phyloP scores from a whole-genome alignment of 2,329 filamentous ascomycete genomes.

The Aspergillus sergii region DNA sequence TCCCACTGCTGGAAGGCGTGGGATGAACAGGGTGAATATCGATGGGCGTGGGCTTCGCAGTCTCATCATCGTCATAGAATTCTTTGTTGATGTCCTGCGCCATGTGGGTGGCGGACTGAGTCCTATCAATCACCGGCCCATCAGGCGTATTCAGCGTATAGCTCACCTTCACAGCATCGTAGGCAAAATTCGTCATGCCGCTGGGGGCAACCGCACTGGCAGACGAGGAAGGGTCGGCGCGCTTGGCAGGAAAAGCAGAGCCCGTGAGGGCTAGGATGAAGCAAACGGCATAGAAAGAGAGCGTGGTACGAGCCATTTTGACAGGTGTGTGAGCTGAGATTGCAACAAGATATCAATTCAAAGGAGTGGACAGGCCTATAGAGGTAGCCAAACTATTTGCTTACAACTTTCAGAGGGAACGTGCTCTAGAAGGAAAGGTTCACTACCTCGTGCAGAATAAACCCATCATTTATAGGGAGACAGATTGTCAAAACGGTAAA shows the following conservation, averaged over 20 bases:
- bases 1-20: background rate
- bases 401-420: background rate
- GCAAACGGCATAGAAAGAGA: constrained; percentile 32
- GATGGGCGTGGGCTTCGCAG: background rate
- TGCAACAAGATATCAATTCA: background rate
- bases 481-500: background rate
- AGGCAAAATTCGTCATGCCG: background rate
- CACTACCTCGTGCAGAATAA: background rate
- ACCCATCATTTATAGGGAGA: background rate
- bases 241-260: constrained; percentile 32
- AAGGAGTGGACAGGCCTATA: constrained; percentile 18
- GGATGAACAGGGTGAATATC: background rate
- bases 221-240: background rate
- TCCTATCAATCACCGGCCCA: background rate
- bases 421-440: background rate
- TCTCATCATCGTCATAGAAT: background rate
- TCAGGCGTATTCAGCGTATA: background rate
- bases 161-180: constrained; percentile 23
- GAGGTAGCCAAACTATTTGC: background rate
- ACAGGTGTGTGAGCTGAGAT: background rate
- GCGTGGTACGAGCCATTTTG: constrained; percentile 36
- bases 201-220: background rate
- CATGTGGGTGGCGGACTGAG: constrained; percentile 20
- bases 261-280: constrained; percentile 33
- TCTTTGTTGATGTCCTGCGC: constrained; percentile 18